Evolutionary conservation across 23 red algal genomes (phyloP), one percentile per base, ranked within the genome.

Genomic region (Porphyridium purpureum): DNA sequence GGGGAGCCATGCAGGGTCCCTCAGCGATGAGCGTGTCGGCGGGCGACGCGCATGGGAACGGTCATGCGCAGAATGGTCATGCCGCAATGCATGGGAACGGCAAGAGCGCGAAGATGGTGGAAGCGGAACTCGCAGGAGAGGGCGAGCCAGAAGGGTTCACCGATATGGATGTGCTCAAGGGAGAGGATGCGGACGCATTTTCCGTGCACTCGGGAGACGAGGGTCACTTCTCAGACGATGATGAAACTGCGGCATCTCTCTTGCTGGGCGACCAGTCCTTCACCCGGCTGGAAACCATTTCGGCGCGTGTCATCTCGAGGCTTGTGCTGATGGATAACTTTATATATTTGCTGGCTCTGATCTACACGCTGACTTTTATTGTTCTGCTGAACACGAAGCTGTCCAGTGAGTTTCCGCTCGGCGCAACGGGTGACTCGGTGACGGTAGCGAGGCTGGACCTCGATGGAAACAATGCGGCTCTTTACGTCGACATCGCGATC

Each of bases 241-340:
- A 77, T 41, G 59, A 66, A 20, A 60, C 55, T 8, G 72, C 72
- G 15, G 60, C 66, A 19, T 77, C 72, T 25, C 63, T 77, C 27
- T 49, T 65, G 49, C 33, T 77, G 38, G 65, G 55, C 26, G 59
- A 49, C 1, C 63, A 47, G 54, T 49, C 33, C 19, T 81, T 54
- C 38, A 66, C 60, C 29, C 67, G 69, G 54, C 35, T 81, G 0
- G 75, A 81, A 57, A 53, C 66, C 8, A 70, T 81, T 59, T 36
- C 33, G 33, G 75, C 64, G 6, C 53, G 64, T 30, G 62, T 63
- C 30, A 53, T 81, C 19, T 54, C 38, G 14, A 49, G 62, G 26
- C 30, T 81, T 50, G 14, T 81, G 4, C 46, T 55, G 28, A 62
- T 55, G 64, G 59, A 65, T 33, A 57, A 81, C 35, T 60, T 53